Evolutionary conservation across 495 filamentous ascomycete genomes (phyloP).

Genomic region (Ascobolus immersus): DNA sequence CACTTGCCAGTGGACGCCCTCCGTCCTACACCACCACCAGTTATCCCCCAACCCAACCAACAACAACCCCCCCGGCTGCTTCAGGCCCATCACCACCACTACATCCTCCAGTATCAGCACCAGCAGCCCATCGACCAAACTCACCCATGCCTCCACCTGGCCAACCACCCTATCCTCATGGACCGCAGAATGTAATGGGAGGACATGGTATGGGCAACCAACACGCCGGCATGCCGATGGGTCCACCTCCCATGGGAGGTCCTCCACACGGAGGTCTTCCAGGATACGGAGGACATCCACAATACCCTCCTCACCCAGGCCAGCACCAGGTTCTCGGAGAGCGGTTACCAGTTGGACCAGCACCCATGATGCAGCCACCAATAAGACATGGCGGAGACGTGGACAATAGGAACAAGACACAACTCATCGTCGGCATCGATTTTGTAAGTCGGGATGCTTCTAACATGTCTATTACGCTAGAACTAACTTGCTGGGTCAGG

Average conservation of each 20-base stretch:
- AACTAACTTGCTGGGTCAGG: conserved; percentile 19
- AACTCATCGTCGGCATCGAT: conserved; percentile 59
- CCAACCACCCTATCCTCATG: conserved; percentile 5
- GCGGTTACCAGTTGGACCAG: conserved; percentile 5
- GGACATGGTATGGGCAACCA: too few species aligned
- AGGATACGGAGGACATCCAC: conserved; percentile 5
- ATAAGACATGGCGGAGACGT: conserved; percentile 60
- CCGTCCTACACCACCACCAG: too few species aligned
- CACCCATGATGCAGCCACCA: conserved; percentile 9
- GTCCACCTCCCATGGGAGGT: conserved; percentile 7
- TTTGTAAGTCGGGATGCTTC: conserved; percentile 31
- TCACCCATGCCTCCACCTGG: conserved; percentile 15
- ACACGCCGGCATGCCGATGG: too few species aligned
- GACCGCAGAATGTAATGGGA: conserved; percentile 4
- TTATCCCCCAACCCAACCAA: too few species aligned
- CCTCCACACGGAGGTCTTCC: conserved; percentile 9
- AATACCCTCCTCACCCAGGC: neutral
- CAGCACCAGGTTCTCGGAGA: conserved; percentile 2
- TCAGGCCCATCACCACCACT: too few species aligned
- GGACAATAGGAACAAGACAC: conserved; percentile 51
- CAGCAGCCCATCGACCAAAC: conserved; percentile 8
- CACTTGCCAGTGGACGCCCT: too few species aligned
- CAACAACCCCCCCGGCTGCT: too few species aligned
- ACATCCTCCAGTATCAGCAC: too few species aligned
- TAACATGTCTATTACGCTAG: neutral